Base-by-base conservation (phyloP, 495 filamentous ascomycete species). In the Cetradonia linearis region DNA sequence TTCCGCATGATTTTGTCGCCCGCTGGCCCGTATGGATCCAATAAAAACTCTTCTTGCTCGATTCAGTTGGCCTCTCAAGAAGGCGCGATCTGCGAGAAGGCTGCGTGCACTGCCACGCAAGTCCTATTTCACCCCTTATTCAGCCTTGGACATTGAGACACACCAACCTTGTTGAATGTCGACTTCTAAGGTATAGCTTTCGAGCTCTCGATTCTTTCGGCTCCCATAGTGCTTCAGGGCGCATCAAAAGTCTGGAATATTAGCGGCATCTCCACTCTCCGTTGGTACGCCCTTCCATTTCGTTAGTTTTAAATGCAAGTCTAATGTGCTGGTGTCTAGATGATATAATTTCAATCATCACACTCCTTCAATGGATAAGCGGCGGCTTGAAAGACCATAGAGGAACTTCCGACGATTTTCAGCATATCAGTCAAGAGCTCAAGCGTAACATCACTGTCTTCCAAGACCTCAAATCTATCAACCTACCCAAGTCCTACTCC, bases 371-470 rank as follows among this genome's bases (percentile, higher is more conserved):
- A 23, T 14, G 16, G 11, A 52, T 52, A 28, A 23, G 25, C 11
- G 27, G 25, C 25, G 48, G 48, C 30, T 1, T 52, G 25, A 52
- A 52, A 52, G 48, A 52, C 18, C 48, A 52, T 28, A 23, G 48
- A 7, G 48, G 48, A 31, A 23, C 48, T 28, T 28, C 48, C 25
- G 48, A 52, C 27, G 25, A 52, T 23, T 52, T 31, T 52, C 48
- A 31, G 8, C n/a, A 52, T 16, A 31, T 52, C 7, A 52, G 25
- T 14, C 48, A 30, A 31, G 48, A 52, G 30, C 48, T 52, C 27
- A 31, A 52, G 48, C 48, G 30, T 2, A 52, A 31, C 48, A 10
- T 52, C 25, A 52, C 18, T 31, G 48, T 52, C 48, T 52, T 52
- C 27, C 48, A 52, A 52, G 13, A 52, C 7, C 25, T 52, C 25